phyloP scores from a whole-genome alignment of 495 filamentous ascomycete species.

The Oleoguttula mirabilis region DNA sequence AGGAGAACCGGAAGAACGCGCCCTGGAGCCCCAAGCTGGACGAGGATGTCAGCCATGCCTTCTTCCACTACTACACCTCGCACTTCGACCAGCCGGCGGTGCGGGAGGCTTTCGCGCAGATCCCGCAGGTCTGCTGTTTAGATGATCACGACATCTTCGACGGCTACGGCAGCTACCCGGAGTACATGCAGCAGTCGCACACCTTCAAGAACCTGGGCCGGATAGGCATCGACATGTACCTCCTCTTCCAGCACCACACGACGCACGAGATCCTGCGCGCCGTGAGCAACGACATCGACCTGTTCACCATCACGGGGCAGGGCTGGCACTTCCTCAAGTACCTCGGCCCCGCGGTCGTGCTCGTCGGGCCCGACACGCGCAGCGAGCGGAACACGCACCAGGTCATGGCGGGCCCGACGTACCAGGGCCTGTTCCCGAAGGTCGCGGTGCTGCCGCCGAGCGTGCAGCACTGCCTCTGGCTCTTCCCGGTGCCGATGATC shows the following conservation, averaged over 20 bases:
- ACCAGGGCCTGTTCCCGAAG: conserved; percentile 94
- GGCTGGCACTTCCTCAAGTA: conserved; percentile 99
- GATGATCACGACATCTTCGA: conserved; percentile 99
- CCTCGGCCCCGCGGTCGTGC: conserved; percentile 79
- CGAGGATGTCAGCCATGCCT: conserved; percentile 87
- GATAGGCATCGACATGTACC: conserved; percentile 95
- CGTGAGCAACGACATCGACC: conserved; percentile 69
- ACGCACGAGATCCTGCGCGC: conserved; percentile 86
- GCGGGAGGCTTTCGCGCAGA: conserved; percentile 91
- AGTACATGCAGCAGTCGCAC: conserved; percentile 94
- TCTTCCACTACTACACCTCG: conserved; percentile 97
- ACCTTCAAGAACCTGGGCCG: conserved; percentile 98
- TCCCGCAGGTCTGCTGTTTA: conserved; percentile 82
- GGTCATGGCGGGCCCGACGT: conserved; percentile 91
- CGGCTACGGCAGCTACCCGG: conserved; percentile 93
- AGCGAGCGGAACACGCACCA: conserved; percentile 83
- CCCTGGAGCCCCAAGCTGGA: conserved; percentile 87
- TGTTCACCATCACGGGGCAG: conserved; percentile 92
- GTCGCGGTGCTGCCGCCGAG: conserved; percentile 80
- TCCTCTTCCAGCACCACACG: conserved; percentile 98
- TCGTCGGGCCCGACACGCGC: conserved; percentile 80
- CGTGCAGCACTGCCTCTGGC: conserved; percentile 93
- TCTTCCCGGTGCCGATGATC: conserved; percentile 78
- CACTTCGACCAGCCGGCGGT: conserved; percentile 94
- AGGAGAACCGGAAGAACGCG: conserved; percentile 81